A percentile compares a stretch with the other conserved stretches of the same genome.
These are phyloP conservation scores for Colletotrichum theobromicola DNA, from an alignment of 2,329 filamentous ascomycete genomes.

Conservation along the genomic window DNA sequence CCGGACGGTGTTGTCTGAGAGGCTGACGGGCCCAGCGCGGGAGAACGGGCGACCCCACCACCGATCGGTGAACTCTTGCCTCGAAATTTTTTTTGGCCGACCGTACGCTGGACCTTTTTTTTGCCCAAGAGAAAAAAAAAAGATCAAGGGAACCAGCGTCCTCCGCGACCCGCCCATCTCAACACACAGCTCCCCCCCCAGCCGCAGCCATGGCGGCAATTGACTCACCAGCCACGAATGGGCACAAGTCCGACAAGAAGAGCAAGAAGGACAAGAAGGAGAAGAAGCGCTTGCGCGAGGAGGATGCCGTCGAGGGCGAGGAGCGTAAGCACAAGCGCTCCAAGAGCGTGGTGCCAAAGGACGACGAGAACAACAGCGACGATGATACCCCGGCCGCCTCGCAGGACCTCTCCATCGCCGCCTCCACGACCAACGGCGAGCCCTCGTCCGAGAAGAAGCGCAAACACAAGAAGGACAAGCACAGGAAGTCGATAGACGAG, in stretches of 20 bases:
- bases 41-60: slow-evolving; percentile 19
- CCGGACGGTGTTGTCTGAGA: slow-evolving; percentile 15
- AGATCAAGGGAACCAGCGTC: slow-evolving; percentile 3
- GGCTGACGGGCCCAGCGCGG: slow-evolving; percentile 5
- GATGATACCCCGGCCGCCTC: neutral
- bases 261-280: slow-evolving; percentile 40
- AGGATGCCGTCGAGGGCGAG: slow-evolving; percentile 40
- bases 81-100: slow-evolving; percentile 15
- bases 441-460: slow-evolving; percentile 9
- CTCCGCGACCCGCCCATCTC: slow-evolving; percentile 15
- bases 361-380: slow-evolving; percentile 30
- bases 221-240: slow-evolving; percentile 32
- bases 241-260: slow-evolving; percentile 43
- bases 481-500: slow-evolving; percentile 17
- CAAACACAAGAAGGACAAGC: slow-evolving; percentile 16
- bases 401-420: slow-evolving; percentile 11
- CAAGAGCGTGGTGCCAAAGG: slow-evolving; percentile 41
- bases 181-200: neutral
- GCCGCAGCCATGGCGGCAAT: slow-evolving; percentile 37
- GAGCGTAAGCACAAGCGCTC: slow-evolving; percentile 57
- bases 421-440: slow-evolving; percentile 15
- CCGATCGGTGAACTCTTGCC: slow-evolving; percentile 19
- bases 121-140: neutral
- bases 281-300: slow-evolving; percentile 52
- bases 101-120: neutral